phyloP scores from a whole-genome alignment of 2,329 filamentous ascomycete genomes.

The Lasiodiplodia sp. region DNA sequence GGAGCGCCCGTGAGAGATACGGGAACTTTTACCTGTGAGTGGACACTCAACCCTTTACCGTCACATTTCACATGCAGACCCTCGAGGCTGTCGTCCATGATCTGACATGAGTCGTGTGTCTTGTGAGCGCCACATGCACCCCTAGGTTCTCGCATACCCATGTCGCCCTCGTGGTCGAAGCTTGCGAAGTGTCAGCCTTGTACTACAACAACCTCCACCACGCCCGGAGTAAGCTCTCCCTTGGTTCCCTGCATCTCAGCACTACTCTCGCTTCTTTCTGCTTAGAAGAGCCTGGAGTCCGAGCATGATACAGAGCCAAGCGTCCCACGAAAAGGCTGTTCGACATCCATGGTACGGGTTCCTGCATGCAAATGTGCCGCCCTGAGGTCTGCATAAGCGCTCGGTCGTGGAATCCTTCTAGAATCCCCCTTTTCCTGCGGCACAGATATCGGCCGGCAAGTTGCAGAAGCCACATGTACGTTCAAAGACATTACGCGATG shows the following conservation, averaged over 20 bases:
- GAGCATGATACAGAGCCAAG: neutral
- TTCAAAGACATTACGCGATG: neutral
- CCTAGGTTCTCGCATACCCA: too few species aligned
- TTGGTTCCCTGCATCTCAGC: constrained; percentile 6
- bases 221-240: neutral
- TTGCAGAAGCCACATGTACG: neutral
- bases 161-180: constrained; percentile 18
- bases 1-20: neutral
- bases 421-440: neutral
- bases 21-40: neutral
- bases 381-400: constrained; percentile 10
- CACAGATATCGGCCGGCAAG: neutral
- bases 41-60: neutral
- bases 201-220: neutral
- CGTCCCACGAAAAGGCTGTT: neutral
- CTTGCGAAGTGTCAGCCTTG: constrained; percentile 11
- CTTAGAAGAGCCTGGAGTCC: neutral
- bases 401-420: constrained; percentile 23
- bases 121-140: constrained; percentile 4
- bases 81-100: neutral
- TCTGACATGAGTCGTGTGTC: constrained; percentile 1
- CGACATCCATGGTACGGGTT: constrained; percentile 1
- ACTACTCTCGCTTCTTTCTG: neutral
- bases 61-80: neutral
- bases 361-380: constrained; percentile 12